Conservation (phyloP, 116 monocot species). For the Cymodocea nodosa region DNA sequence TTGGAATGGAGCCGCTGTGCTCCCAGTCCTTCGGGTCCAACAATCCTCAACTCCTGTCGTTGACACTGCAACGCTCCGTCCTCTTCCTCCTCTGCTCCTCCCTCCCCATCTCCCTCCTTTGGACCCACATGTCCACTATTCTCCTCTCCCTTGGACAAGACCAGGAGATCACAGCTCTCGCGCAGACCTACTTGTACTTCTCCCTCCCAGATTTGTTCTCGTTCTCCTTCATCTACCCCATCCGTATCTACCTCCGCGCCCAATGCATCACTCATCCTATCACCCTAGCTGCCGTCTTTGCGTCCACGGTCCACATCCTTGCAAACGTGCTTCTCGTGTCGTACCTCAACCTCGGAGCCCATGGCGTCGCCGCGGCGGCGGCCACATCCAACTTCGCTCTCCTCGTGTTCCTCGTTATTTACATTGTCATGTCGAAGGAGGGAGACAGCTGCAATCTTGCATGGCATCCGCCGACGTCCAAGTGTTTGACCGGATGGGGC, state of each 20-base stretch:
- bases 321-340: too few species aligned
- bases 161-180: slow-evolving; percentile 8
- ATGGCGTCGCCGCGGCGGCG: too few species aligned
- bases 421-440: too few species aligned
- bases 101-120: slow-evolving; percentile 28
- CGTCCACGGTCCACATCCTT: too few species aligned
- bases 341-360: too few species aligned
- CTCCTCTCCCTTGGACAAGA: slow-evolving; percentile 32
- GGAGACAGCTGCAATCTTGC: not conserved
- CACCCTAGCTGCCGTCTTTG: slow-evolving; percentile 8
- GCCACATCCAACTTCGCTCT: too few species aligned
- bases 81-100: slow-evolving; percentile 32
- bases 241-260: slow-evolving; percentile 17
- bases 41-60: too few species aligned
- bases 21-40: slow-evolving; percentile 35
- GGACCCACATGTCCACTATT: slow-evolving; percentile 24
- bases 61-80: slow-evolving; percentile 3
- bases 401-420: too few species aligned
- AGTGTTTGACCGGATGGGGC: slow-evolving; percentile 27
- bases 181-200: slow-evolving; percentile 6
- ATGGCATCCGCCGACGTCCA: slow-evolving; percentile 1
- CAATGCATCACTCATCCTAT: slow-evolving; percentile 16
- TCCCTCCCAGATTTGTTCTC: slow-evolving; percentile 12
- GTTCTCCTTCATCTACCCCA: slow-evolving; percentile 14
- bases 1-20: slow-evolving; percentile 49